phyloP scores from a whole-genome alignment of 129 eudicot species.

The Sambucus nigra region DNA sequence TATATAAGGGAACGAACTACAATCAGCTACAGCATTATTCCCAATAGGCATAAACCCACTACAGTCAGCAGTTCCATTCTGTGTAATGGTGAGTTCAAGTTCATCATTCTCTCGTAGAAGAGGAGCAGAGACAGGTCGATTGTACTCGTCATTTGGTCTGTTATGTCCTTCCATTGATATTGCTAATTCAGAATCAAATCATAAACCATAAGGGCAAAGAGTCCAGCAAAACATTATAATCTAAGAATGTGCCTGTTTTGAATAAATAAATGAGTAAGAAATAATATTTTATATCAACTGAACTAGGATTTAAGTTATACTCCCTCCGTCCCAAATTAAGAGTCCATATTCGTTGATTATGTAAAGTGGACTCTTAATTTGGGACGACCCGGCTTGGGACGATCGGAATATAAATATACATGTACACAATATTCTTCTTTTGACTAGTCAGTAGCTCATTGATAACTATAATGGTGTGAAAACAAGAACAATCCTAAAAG shows the following conservation, averaged over 20 bases:
- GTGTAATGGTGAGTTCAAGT: constrained; percentile 5
- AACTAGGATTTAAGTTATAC: background rate
- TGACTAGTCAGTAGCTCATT: no score
- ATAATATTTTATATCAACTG: background rate
- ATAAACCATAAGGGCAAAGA: constrained; percentile 8
- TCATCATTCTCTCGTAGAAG: constrained; percentile 11
- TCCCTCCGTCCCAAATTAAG: no score
- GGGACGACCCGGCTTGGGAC: no score
- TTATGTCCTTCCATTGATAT: constrained; percentile 37
- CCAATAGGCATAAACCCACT: constrained; percentile 11
- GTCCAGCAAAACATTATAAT: background rate
- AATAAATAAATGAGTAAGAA: background rate
- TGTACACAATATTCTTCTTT: no score
- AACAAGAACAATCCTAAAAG: background rate
- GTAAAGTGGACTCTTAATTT: no score
- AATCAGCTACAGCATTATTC: constrained; percentile 18
- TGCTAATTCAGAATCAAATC: constrained; percentile 1
- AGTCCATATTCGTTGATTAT: no score
- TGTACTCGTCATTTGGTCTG: constrained; percentile 25
- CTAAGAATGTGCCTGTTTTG: constrained; percentile 2
- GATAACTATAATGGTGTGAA: background rate
- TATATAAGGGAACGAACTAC: constrained; percentile 12
- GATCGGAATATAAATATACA: no score
- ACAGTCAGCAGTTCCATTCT: constrained; percentile 9
- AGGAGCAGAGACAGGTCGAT: constrained; percentile 24